phyloP scores from a whole-genome alignment of 1,139 yeast species.

The Geotrichum klebahnii region DNA sequence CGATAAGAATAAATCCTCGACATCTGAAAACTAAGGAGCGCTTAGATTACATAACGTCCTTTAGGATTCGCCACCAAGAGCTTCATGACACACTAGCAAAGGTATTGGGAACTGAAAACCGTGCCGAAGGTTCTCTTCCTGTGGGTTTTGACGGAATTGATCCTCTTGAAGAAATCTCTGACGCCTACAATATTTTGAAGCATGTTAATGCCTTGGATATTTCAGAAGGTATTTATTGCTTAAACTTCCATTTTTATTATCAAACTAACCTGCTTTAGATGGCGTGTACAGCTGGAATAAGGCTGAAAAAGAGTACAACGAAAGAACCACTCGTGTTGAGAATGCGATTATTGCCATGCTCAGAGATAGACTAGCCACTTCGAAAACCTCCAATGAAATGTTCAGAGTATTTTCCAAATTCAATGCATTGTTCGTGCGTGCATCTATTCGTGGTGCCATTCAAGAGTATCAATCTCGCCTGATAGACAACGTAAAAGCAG shows the following conservation, averaged over 20 bases:
- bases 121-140: conserved; percentile 29
- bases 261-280: conserved; percentile 25
- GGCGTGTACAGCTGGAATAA: conserved; percentile 42
- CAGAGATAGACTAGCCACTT: conserved; percentile 41
- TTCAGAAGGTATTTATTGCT: conserved; percentile 34
- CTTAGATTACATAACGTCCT: conserved; percentile 44
- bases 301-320: conserved; percentile 44
- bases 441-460: conserved; percentile 51
- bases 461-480: conserved; percentile 54
- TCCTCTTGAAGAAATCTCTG: conserved; percentile 40
- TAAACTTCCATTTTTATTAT: neutral
- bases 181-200: conserved; percentile 44
- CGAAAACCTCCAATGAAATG: conserved; percentile 48
- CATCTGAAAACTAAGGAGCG: conserved; percentile 48
- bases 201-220: conserved; percentile 43
- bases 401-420: conserved; percentile 50
- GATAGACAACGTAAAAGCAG: conserved; percentile 47
- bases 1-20: conserved; percentile 54
- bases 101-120: conserved; percentile 33
- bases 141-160: conserved; percentile 30
- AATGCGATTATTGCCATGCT: conserved; percentile 44
- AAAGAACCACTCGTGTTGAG: conserved; percentile 47
- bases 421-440: conserved; percentile 47
- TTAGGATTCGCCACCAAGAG: conserved; percentile 56
- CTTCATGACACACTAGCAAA: conserved; percentile 42